phyloP scores from a whole-genome alignment of 441 rosid genomes.

The Corymbia citriodora region DNA sequence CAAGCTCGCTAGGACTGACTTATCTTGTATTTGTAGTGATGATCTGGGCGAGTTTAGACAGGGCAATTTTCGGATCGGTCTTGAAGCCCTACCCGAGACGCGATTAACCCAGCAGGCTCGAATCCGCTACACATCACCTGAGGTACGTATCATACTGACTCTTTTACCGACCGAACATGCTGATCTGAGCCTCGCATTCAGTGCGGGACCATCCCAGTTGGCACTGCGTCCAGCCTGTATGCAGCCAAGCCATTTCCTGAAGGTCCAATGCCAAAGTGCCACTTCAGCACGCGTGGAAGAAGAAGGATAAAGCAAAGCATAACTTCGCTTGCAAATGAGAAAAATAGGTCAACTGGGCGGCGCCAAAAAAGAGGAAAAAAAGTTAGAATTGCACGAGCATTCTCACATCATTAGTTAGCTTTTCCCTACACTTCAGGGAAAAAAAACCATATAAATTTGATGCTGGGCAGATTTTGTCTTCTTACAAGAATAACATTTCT shows the following conservation, averaged over 20 bases:
- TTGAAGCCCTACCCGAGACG: neutral
- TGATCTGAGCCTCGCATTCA: neutral
- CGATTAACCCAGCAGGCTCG: neutral
- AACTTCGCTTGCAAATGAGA: neutral
- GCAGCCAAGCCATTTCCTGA: neutral
- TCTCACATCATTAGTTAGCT: neutral
- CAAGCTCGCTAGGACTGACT: neutral
- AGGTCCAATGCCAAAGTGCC: neutral
- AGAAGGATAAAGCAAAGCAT: neutral
- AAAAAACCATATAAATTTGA: neutral
- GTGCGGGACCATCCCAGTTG: neutral
- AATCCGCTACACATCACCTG: neutral
- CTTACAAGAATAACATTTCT: neutral
- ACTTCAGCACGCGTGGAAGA: neutral
- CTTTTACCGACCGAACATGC: neutral
- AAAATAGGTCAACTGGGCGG: neutral
- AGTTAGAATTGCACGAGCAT: neutral
- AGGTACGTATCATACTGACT: neutral
- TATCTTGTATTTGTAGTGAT: accelerated
- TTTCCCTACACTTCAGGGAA: neutral
- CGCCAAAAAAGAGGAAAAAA: neutral
- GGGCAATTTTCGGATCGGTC: neutral
- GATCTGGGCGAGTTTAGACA: too few species aligned
- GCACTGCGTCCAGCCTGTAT: neutral
- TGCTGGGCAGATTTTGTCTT: neutral